Conservation (phyloP, 1,284 basidiomycete genomes). For the Melampsora allii-populina region DNA sequence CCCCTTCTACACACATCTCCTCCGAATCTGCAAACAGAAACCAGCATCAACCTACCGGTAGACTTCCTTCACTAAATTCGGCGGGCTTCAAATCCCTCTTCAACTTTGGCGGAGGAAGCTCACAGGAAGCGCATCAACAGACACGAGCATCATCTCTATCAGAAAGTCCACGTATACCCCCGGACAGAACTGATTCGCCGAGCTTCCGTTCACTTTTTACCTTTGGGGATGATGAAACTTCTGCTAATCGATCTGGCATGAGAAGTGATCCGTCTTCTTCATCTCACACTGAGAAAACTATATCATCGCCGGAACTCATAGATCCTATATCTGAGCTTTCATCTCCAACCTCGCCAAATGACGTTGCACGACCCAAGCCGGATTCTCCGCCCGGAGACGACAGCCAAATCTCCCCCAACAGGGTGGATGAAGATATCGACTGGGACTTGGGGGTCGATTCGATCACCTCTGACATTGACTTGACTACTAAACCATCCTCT, state of each 20-base stretch:
- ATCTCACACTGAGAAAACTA: constrained; percentile 1
- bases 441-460: constrained; percentile 19
- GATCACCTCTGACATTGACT: neutral
- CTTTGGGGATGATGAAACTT: constrained; percentile 15
- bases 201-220: constrained; percentile 39
- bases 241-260: neutral
- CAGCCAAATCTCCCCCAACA: neutral
- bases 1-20: neutral
- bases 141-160: neutral
- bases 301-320: constrained; percentile 19
- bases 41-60: neutral
- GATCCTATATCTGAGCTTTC: constrained; percentile 20
- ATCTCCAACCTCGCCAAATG: neutral
- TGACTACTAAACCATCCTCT: constrained; percentile 1
- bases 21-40: neutral
- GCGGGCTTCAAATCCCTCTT: constrained; percentile 36
- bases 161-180: neutral
- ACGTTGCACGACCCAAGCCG: neutral
- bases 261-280: constrained; percentile 10
- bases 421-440: constrained; percentile 37
- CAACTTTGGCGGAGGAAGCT: constrained; percentile 7
- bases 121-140: constrained; percentile 11
- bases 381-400: neutral
- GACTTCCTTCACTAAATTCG: neutral
- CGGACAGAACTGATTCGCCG: neutral